Conservation (phyloP, 1,284 basidiomycete species). For the Marasmius oreades region DNA sequence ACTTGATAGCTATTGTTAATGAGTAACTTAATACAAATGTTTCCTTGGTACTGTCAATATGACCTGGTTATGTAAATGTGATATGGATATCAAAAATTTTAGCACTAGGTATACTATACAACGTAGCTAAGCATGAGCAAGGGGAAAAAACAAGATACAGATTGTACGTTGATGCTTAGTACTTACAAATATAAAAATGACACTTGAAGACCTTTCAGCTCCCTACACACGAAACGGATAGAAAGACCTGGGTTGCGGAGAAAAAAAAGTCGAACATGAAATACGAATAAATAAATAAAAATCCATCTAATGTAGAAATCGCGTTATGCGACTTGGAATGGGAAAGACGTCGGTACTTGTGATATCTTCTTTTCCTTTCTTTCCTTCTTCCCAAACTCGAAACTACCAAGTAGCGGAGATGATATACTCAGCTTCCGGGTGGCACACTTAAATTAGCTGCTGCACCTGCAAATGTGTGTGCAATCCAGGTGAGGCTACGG, state of each 20-base stretch:
- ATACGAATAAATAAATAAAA: neutral
- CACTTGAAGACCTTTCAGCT: no score
- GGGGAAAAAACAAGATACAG: neutral
- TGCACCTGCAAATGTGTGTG: slow-evolving; percentile 21
- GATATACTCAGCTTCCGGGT: slow-evolving; percentile 68
- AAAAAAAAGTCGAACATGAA: neutral
- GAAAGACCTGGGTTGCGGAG: neutral
- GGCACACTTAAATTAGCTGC: slow-evolving; percentile 36
- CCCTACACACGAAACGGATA: neutral
- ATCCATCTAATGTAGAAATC: neutral
- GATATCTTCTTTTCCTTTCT: slow-evolving; percentile 19
- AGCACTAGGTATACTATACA: neutral
- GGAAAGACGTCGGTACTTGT: neutral
- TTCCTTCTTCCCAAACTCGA: slow-evolving; percentile 47
- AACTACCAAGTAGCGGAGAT: slow-evolving; percentile 45
- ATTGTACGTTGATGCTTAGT: neutral
- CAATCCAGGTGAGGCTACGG: slow-evolving; percentile 5
- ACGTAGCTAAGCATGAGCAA: slow-evolving; percentile 3
- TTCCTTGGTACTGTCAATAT: slow-evolving; percentile 11
- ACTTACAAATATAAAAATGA: no score
- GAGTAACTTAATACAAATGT: slow-evolving; percentile 11
- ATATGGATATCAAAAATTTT: neutral
- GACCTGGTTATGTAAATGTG: slow-evolving; percentile 3
- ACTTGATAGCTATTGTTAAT: neutral
- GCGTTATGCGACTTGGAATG: neutral